Evolutionary conservation across 371 early-diverging fungal genomes (phyloP), one percentile per base, ranked within the genome.

Genomic region (Apophysomyces trapeziformis): DNA sequence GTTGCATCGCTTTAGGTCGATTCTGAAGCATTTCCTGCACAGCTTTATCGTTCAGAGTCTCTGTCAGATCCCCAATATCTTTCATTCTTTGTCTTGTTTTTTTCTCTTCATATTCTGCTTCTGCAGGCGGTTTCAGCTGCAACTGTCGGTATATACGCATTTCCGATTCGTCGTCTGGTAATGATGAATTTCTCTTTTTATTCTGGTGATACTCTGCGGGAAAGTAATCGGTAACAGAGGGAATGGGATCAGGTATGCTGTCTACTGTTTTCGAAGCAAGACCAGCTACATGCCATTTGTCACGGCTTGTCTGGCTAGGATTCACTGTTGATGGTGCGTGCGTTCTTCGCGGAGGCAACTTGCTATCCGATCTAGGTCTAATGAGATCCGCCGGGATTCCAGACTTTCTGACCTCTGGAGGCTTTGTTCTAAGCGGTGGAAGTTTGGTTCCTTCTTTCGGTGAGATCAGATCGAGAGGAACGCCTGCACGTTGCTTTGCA

Each of bases 401-500:
- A 7, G 11, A 16, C 18, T 47, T 47, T 7, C 16, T 47, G 13
- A 47, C 1, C 18, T 47, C 47, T 2, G 47, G 47, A 18, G 47
- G 47, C 7, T 13, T 47, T 16, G 16, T 47, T 47, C 47, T 47
- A 7, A 47, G n/a, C 7, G 47, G 47, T n/a, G 47, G 47, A 7
- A 47, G 16, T 47, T 47, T 47, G n/a, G 47, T 47, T 4, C 47
- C 47, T 47, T 47, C 47, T n/a, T 47, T 47, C n/a, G 47, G 47
- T 3, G 47, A 2, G 47, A 47, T 47, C 47, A 47, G 11, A 36
- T 67, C 57, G 2, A 63, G 56, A 5, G 68, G 68, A 36, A 71
- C 61, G 14, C 71, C 71, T 7, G 71, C 71, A n/a, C 45, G 64
- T 6, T 38, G 56, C 32, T 68, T 71, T 9, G 71, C 71, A 7